Evolutionary conservation across 768 basidiomycete species (phyloP), one percentile per base, ranked within the genome.

Genomic region (Pleurotus cornucopiae): DNA sequence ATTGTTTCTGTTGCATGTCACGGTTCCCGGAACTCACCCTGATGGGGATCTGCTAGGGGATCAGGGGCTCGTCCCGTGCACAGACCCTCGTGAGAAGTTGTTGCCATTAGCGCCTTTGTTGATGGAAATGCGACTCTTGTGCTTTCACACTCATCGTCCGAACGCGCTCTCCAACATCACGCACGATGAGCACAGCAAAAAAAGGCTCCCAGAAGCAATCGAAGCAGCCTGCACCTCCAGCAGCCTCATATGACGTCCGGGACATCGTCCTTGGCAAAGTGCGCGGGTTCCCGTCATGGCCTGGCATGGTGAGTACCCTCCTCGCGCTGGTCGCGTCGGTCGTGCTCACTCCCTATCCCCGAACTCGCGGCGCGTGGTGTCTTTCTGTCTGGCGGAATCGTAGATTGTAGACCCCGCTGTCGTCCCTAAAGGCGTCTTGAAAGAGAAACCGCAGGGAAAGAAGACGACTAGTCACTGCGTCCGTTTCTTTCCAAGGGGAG

Each of bases 251-350:
- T 69, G 78, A 79, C 20, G 67, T 80, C 55, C 86, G 89, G 71
- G 94, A 98, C 66, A 77, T 94, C 62, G 93, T 98, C 39, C 83
- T 98, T 58, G 94, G 83, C 21, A 95, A 96, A 77, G 75, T 99
- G 68, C 91, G 91, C 74, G 97, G 96, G 7, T 98, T 78, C 74
- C 94, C 97, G 1, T 80, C 89, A 3, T 99, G 97, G 97, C 97
- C 94, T 54, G 92, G 85, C 68, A 89, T 91, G 76, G 96, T 96
- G 67, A 73, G 91, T 82, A 57, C 60, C 65, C 57, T 51, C 46
- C 11, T 34, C 30, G 30, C 30, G 30, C 30, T 34, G 30, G 30
- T 34, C 30, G 30, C 30, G 30, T 34, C 30, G 11, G 30, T 34
- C 30, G 7, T 34, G 30, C 30, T 34, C 30, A 34, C 30, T 34